Evolutionary conservation across 345 rosid genomes (phyloP).

Genomic region (Bruguiera parviflora): DNA sequence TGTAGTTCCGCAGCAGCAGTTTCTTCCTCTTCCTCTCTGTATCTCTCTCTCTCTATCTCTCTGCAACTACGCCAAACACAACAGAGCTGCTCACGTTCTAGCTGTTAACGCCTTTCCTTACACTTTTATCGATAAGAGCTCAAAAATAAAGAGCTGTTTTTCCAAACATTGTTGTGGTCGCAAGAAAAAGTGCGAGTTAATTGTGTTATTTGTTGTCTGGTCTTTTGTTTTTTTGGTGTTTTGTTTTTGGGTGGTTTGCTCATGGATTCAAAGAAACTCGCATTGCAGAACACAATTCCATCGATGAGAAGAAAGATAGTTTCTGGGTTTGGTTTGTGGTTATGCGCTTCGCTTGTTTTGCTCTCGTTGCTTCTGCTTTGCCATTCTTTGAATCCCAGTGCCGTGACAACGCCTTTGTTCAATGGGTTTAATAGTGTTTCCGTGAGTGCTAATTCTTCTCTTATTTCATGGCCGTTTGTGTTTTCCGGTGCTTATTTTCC

Average conservation of each 20-base stretch:
- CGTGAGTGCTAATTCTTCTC: slow-evolving; percentile 22
- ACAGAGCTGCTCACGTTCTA: too few relatives aligned
- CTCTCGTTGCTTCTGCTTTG: slow-evolving; percentile 42
- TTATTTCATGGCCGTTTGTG: slow-evolving; percentile 33
- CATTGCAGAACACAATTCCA: slow-evolving; percentile 43
- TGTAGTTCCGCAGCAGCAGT: background rate
- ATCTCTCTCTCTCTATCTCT: background rate
- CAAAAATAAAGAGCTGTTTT: background rate
- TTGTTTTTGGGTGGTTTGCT: background rate
- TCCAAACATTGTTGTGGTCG: background rate
- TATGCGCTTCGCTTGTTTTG: slow-evolving; percentile 41
- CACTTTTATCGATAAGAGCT: background rate
- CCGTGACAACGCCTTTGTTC: slow-evolving; percentile 38
- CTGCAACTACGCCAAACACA: too few relatives aligned
- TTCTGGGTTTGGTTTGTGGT: slow-evolving; percentile 48
- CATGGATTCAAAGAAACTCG: slow-evolving; percentile 46
- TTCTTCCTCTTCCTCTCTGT: background rate
- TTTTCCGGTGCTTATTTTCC: slow-evolving; percentile 17
- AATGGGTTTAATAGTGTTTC: slow-evolving; percentile 34
- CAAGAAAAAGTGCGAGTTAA: background rate
- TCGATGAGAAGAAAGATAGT: slow-evolving; percentile 38
- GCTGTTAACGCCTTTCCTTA: background rate
- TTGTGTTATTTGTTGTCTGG: background rate
- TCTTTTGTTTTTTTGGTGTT: background rate
- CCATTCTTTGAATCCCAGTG: slow-evolving; percentile 39